phyloP scores from a whole-genome alignment of 306 rosid genomes.

The Oemleria cerasiformis region DNA sequence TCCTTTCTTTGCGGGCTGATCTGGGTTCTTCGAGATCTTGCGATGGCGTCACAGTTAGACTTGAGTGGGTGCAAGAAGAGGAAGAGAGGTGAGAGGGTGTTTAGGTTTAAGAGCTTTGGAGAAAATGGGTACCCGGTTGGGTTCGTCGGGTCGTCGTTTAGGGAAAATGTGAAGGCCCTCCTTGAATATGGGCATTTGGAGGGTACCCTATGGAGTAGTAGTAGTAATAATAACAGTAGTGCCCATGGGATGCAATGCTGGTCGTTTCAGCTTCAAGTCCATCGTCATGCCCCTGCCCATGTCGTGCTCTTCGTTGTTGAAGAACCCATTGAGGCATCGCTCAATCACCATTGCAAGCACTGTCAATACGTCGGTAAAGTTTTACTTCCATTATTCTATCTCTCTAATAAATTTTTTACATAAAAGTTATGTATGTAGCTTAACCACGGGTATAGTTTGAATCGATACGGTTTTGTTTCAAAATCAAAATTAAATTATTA shows the following conservation, averaged over 20 bases:
- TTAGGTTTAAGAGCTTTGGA: slow-evolving; percentile 74
- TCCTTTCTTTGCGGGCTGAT: neutral
- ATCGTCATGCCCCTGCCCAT: slow-evolving; percentile 70
- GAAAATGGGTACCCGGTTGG: slow-evolving; percentile 65
- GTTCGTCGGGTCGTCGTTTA: slow-evolving; percentile 49
- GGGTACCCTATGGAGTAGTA: slow-evolving; percentile 23
- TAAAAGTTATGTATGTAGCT: too few species aligned
- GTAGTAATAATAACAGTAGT: neutral
- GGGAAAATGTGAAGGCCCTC: slow-evolving; percentile 62
- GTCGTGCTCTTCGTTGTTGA: slow-evolving; percentile 60
- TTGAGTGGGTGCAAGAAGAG: slow-evolving; percentile 59
- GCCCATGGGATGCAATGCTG: slow-evolving; percentile 49
- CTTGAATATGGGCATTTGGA: slow-evolving; percentile 71
- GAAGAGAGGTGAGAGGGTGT: slow-evolving; percentile 73
- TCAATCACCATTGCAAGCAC: slow-evolving; percentile 60
- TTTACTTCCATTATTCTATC: neutral
- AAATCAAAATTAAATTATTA: too few species aligned
- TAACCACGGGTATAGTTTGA: too few species aligned
- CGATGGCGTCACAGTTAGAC: slow-evolving; percentile 62
- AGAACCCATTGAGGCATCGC: slow-evolving; percentile 49
- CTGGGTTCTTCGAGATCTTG: neutral
- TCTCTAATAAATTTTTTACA: neutral
- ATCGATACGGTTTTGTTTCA: too few species aligned
- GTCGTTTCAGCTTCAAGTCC: slow-evolving; percentile 82
- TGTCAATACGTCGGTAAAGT: slow-evolving; percentile 78